These are phyloP conservation scores for Penicillium janthinellum DNA, from an alignment of 2,329 filamentous ascomycete genomes.

Conservation along the genomic window DNA sequence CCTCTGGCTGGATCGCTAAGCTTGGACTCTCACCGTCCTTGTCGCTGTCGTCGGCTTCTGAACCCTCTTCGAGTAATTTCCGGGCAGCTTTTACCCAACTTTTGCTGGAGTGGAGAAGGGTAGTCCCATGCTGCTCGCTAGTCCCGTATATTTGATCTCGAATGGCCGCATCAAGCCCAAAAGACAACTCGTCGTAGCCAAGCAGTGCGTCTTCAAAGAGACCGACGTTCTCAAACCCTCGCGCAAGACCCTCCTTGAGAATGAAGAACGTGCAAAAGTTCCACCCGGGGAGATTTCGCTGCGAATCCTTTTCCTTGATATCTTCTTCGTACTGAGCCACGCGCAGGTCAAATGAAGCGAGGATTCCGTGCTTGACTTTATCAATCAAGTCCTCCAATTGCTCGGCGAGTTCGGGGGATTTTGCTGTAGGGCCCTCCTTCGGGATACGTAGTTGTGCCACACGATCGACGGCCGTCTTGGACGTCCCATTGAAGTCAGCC, in stretches of 20 bases:
- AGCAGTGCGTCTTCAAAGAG: slow-evolving; percentile 92
- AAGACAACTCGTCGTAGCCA: slow-evolving; percentile 89
- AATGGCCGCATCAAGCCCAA: slow-evolving; percentile 81
- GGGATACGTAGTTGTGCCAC: slow-evolving; percentile 81
- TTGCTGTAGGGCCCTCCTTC: slow-evolving; percentile 51
- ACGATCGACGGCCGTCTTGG: slow-evolving; percentile 73
- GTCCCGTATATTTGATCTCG: slow-evolving; percentile 68
- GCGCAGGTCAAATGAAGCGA: slow-evolving; percentile 85
- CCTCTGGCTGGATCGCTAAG: slow-evolving; percentile 32
- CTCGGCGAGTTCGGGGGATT: slow-evolving; percentile 76
- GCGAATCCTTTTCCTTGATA: slow-evolving; percentile 88
- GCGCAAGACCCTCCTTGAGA: slow-evolving; percentile 88
- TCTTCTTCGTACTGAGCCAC: slow-evolving; percentile 97
- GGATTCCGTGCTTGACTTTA: slow-evolving; percentile 83
- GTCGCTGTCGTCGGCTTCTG: slow-evolving; percentile 32
- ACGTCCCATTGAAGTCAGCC: slow-evolving; percentile 81
- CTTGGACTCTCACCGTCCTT: slow-evolving; percentile 30
- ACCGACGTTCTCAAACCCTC: slow-evolving; percentile 94
- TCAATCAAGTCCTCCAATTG: slow-evolving; percentile 82
- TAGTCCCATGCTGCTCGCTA: slow-evolving; percentile 68
- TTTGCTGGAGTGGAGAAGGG: slow-evolving; percentile 71
- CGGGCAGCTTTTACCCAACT: slow-evolving; percentile 67
- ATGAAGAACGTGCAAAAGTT: slow-evolving; percentile 99
- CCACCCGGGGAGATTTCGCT: slow-evolving; percentile 87
- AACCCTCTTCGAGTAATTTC: slow-evolving; percentile 49